Evolutionary conservation across 116 monocot genomes (phyloP).

Genomic region (Dioscorea cayenensis): DNA sequence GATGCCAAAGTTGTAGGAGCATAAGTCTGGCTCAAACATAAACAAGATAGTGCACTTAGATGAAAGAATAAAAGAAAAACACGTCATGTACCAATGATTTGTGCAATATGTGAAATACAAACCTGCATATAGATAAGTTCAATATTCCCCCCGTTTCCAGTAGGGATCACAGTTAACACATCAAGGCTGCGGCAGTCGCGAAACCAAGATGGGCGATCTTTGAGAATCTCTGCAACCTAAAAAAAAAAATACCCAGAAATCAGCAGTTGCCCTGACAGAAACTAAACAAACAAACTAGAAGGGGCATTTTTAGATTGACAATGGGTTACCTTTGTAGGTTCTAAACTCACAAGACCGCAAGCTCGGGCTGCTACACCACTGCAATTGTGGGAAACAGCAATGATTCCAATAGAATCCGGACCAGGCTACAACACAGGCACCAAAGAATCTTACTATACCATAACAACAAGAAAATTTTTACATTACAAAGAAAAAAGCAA

Average conservation of each 20-base stretch:
- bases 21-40: conserved; percentile 34
- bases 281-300: background rate
- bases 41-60: no score
- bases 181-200: conserved; percentile 86
- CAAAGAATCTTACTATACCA: background rate
- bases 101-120: background rate
- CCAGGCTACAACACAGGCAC: conserved; percentile 64
- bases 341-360: conserved; percentile 95
- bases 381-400: conserved; percentile 96
- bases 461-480: background rate
- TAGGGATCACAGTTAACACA: conserved; percentile 70
- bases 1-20: conserved; percentile 91
- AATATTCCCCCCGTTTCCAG: conserved; percentile 86
- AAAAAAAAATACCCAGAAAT: background rate
- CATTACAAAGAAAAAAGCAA: background rate
- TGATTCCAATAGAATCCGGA: conserved; percentile 99
- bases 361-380: conserved; percentile 97
- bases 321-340: conserved; percentile 79
- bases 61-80: background rate
- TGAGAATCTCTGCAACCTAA: conserved; percentile 85
- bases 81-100: background rate
- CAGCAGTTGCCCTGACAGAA: background rate
- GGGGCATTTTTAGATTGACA: background rate
- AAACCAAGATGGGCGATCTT: conserved; percentile 93
- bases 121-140: conserved; percentile 98